Evolutionary conservation across 345 rosid species (phyloP), one percentile per base, ranked within the genome.

Genomic region (Turritis glabra): DNA sequence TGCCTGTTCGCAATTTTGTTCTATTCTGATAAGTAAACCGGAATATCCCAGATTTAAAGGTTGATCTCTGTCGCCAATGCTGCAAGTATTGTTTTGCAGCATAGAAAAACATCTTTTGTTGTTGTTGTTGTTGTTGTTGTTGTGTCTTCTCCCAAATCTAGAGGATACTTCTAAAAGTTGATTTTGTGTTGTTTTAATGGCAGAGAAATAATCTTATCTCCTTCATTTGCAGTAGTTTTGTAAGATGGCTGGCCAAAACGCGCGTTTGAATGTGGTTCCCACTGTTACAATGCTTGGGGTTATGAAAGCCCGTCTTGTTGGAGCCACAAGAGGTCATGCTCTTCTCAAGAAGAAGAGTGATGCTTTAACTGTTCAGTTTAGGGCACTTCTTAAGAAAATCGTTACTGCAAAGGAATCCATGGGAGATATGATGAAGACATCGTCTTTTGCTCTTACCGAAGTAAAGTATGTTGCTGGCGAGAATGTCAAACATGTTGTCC

Each of bases 261-360:
- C 91, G 40, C 90, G 96, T 57, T 79, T 90, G 89, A 90, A 75
- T 83, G 96, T 92, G 50, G 98, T 88, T 83, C 98, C 98, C 2
- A 90, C 96, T 6, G 94, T 92, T 41, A 88, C 98, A 11, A 82
- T 86, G 91, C 94, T 88, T 30, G 89, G 89, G 41, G 74, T 87
- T 23, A 68, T 92, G 83, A 92, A 92, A 86, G 89, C 90, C 10
- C 88, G 98, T 60, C 92, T 90, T 38, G 72, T 90, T 32, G 98
- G 98, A 37, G 98, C 98, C 15, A 92, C 96, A 11, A 88, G 97
- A 83, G 97, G 98, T 22, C 97, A 89, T 82, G 97, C 97, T 64
- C 92, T 93, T 26, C 96, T 91, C 58, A 93, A 90, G 87, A 91
- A 93, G 84, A 93, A 93, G 92, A 90, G 98, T 71, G 98, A 93